Percentiles rank a stretch among this genome's conserved stretches.
Evolutionary conservation across 176 grass and related monocot genomes (phyloP).

Genomic region (Tuctoria greenei): DNA sequence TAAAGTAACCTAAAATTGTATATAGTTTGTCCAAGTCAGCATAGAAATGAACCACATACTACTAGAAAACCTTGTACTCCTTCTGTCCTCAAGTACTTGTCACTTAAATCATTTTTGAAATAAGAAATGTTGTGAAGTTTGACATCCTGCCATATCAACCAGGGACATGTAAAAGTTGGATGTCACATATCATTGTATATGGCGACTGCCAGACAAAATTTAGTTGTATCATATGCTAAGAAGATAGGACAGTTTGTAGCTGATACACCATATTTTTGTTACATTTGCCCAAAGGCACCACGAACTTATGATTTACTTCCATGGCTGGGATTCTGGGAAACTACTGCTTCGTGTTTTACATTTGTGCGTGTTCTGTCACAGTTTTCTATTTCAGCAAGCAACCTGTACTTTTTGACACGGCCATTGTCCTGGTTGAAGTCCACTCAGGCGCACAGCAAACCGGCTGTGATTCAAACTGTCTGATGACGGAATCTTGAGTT

Average conservation of each 20-base stretch:
- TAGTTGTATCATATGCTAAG: background rate
- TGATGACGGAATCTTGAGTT: no score
- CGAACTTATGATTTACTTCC: background rate
- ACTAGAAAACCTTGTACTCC: background rate
- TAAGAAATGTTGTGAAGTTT: background rate
- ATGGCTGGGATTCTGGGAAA: background rate
- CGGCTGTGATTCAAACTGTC: no score
- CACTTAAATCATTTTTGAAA: no score
- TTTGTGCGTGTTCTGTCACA: no score
- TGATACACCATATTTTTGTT: background rate
- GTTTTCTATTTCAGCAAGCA: no score
- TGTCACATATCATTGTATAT: background rate
- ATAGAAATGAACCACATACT: conserved; percentile 5
- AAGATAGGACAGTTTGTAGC: background rate
- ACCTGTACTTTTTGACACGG: no score
- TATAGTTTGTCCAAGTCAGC: conserved; percentile 13
- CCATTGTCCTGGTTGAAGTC: no score
- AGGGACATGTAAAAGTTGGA: background rate
- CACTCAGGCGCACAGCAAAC: no score
- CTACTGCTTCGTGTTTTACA: no score
- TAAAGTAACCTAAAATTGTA: background rate
- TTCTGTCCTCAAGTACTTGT: no score
- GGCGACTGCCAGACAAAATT: background rate
- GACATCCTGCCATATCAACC: background rate
- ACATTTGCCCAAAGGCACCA: background rate